Evolutionary conservation across 73 alveolate species (phyloP).

Genomic region (Symbiodinium pilosum): DNA sequence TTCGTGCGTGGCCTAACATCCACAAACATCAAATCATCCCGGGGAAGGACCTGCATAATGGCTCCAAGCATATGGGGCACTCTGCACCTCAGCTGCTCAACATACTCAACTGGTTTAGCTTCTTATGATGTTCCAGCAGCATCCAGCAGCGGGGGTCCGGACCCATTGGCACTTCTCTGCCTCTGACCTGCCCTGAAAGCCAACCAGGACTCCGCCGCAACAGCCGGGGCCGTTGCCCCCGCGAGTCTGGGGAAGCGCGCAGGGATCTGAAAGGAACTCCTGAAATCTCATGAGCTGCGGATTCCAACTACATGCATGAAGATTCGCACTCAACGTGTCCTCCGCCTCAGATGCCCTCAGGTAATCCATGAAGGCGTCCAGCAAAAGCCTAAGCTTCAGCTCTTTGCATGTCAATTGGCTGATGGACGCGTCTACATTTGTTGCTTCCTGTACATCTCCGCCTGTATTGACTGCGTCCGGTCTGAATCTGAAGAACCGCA

Average conservation of each 20-base stretch:
- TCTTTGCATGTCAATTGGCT: too few species aligned
- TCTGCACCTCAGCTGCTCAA: slow-evolving; percentile 31
- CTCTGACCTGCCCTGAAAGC: not conserved
- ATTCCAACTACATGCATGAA: not conserved
- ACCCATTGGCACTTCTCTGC: not conserved
- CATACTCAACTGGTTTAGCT: too few species aligned
- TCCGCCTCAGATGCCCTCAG: slow-evolving; percentile 9
- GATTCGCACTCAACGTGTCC: not conserved
- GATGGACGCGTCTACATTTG: too few species aligned
- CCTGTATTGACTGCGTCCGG: slow-evolving; percentile 54
- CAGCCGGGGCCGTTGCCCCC: not conserved
- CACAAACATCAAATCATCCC: too few species aligned
- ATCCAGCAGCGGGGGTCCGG: not conserved
- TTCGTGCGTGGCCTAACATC: not conserved
- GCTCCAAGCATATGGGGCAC: slow-evolving; percentile 84
- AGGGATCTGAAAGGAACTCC: slow-evolving; percentile 55
- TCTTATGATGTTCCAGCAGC: too few species aligned
- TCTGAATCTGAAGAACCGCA: slow-evolving; percentile 35
- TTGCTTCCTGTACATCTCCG: too few species aligned
- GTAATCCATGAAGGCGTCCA: slow-evolving; percentile 42
- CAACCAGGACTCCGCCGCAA: not conserved
- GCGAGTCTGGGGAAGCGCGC: not conserved
- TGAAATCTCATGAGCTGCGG: not conserved
- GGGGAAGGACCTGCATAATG: slow-evolving; percentile 67
- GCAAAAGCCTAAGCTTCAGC: slow-evolving; percentile 3